Conservation (phyloP, 345 rosid species). For the Mangifera indica region DNA sequence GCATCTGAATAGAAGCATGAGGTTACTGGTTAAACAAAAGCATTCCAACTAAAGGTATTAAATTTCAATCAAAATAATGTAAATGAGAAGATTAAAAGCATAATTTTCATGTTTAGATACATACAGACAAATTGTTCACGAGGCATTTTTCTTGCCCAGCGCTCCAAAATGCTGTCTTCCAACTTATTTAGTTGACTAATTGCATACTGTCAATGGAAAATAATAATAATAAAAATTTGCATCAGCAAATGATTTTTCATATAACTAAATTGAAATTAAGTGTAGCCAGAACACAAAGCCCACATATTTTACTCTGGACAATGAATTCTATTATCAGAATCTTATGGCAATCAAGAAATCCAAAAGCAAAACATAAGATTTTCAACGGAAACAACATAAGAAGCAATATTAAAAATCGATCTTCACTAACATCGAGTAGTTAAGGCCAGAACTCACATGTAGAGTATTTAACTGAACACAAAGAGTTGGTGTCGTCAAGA, state of each 20-base stretch:
- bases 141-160: constrained; percentile 72
- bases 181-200: constrained; percentile 86
- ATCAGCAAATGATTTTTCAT: constrained; percentile 9
- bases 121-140: constrained; percentile 60
- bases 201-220: constrained; percentile 66
- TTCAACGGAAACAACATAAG: not conserved
- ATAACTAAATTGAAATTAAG: not conserved
- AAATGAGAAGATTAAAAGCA: not conserved
- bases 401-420: not conserved
- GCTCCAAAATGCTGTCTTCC: constrained; percentile 90
- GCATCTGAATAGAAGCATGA: not conserved
- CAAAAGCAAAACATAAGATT: not conserved
- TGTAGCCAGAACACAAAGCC: too few relatives aligned
- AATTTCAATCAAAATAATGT: not conserved
- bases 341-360: not conserved
- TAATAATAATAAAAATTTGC: not conserved
- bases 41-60: not conserved
- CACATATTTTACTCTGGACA: not conserved
- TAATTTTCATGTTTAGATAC: constrained; percentile 31
- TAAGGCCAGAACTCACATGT: constrained; percentile 56
- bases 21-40: not conserved
- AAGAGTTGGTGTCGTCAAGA: constrained; percentile 60
- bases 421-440: constrained; percentile 12
- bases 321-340: not conserved
- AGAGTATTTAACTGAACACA: constrained; percentile 93